Conservation (phyloP, 2,329 filamentous ascomycete genomes). For the Clonostachys byssicola region DNA sequence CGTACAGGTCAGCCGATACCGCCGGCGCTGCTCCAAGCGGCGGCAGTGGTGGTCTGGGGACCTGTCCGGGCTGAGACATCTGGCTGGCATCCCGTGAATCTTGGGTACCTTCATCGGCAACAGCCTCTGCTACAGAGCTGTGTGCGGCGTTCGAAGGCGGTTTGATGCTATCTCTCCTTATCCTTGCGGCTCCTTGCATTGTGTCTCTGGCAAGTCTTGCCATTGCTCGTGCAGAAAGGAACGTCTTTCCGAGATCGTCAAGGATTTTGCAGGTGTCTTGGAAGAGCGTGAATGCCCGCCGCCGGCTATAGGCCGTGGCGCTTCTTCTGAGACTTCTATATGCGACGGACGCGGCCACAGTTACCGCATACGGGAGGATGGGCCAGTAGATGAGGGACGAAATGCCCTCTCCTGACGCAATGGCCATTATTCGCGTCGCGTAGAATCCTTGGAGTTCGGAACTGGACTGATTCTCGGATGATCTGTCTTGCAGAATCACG, state of each 20-base stretch:
- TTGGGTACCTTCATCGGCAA: not conserved
- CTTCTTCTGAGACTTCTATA: conserved; percentile 13
- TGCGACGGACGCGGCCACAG: conserved; percentile 12
- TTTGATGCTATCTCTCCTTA: conserved; percentile 6
- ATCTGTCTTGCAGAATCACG: conserved; percentile 10
- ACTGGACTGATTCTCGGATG: conserved; percentile 3
- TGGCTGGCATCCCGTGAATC: not conserved
- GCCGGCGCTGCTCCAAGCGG: not conserved
- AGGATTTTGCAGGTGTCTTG: conserved; percentile 11
- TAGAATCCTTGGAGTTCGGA: conserved; percentile 12
- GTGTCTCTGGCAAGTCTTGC: conserved; percentile 11
- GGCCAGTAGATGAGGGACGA: conserved; percentile 12
- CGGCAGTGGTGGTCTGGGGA: not conserved
- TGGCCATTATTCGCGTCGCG: conserved; percentile 9
- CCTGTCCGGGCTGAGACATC: not conserved
- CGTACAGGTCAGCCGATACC: not conserved
- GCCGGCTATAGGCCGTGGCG: conserved; percentile 9
- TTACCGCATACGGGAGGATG: conserved; percentile 12
- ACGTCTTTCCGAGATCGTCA: conserved; percentile 10
- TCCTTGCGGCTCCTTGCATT: conserved; percentile 9
- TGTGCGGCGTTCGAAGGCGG: not conserved
- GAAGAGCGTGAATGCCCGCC: conserved; percentile 8
- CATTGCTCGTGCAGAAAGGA: conserved; percentile 12
- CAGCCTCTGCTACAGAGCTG: not conserved
- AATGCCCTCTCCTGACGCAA: conserved; percentile 10